Base-by-base conservation (phyloP, 257 asterid genomes). In the Petrea volubilis region DNA sequence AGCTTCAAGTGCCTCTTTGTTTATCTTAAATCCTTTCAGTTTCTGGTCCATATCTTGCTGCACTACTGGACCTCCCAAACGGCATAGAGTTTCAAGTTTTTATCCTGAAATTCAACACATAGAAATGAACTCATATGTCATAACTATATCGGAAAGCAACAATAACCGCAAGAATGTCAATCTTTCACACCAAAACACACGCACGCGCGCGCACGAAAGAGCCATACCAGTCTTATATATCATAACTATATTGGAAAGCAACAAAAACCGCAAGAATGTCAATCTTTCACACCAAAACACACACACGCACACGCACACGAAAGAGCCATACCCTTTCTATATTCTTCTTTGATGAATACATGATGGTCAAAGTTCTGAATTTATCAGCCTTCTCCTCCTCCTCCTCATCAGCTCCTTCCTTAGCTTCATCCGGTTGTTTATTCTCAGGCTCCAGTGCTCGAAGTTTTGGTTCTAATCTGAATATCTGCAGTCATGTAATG, bases 381-480 rank as follows among this genome's bases (percentile, higher is more conserved):
- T 63, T 80, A 12, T 13, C 77, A 24, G 41, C 49, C 86, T 71
- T 85, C 77, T 81, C 83, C 60, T 77, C 88, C 77, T 81, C 83
- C 60, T 77, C 88, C n/a, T 11, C 71, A 2, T 88, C 78, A 29
- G 73, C 75, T 69, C 74, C 85, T 61, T 40, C 84, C n/a, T 65
- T 70, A 5, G 14, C 80, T 53, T 52, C 77, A 71, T 85, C 87
- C 25, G 58, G 60, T 6, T 31, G 70, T 58, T 71, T 85, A 13
- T 71, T 59, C 9, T 87, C 90, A 34, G 59, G 62, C 61, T 81
- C 87, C 59, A 38, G 3, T n/a, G 66, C 90, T 59, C 24, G 79
- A 64, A 88, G 34, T 75, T 49, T 90, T 0, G 96, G 87, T 36
- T 79, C 93, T 87, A 93, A 62, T 74, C 97, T 88, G 71, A 90